Conservation (phyloP, 1,284 basidiomycete species). For the Ceratobasidium sp. region DNA sequence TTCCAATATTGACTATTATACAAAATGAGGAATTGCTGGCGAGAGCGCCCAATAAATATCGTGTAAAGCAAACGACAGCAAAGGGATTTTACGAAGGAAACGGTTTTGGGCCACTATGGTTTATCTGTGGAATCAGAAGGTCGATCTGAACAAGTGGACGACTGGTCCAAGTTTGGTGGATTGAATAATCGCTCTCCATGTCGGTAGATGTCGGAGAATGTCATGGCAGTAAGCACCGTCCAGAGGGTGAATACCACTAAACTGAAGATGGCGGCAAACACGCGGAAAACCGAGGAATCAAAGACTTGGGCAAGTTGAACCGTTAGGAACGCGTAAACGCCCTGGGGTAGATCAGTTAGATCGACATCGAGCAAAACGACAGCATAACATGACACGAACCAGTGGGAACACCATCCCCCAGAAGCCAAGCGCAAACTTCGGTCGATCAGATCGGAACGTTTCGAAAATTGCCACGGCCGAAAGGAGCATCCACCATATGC, state of each 20-base stretch:
- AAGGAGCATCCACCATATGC: constrained; percentile 34
- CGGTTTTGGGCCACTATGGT: too few species aligned
- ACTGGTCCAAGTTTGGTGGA: constrained; percentile 2
- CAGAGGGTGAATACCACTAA: constrained; percentile 16
- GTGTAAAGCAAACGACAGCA: too few species aligned
- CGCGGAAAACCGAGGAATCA: constrained; percentile 30
- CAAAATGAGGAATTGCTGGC: too few species aligned
- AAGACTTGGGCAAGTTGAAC: constrained; percentile 19
- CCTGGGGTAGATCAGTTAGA: background rate
- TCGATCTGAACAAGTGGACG: too few species aligned
- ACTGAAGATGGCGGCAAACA: constrained; percentile 5
- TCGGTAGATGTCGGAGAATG: constrained; percentile 2
- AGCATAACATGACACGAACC: background rate
- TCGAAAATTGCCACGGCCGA: constrained; percentile 20
- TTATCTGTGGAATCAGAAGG: too few species aligned
- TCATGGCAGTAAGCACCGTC: constrained; percentile 9
- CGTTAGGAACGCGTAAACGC: constrained; percentile 29
- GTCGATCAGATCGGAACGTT: constrained; percentile 26
- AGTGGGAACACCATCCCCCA: constrained; percentile 42
- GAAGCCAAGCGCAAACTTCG: constrained; percentile 25
- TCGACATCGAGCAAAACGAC: background rate
- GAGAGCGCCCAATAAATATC: too few species aligned
- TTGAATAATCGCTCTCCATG: constrained; percentile 17
- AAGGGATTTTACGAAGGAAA: too few species aligned
- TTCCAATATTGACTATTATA: too few species aligned